phyloP scores from a whole-genome alignment of 2,329 filamentous ascomycete species.

The Thermothelomyces thermophilus region DNA sequence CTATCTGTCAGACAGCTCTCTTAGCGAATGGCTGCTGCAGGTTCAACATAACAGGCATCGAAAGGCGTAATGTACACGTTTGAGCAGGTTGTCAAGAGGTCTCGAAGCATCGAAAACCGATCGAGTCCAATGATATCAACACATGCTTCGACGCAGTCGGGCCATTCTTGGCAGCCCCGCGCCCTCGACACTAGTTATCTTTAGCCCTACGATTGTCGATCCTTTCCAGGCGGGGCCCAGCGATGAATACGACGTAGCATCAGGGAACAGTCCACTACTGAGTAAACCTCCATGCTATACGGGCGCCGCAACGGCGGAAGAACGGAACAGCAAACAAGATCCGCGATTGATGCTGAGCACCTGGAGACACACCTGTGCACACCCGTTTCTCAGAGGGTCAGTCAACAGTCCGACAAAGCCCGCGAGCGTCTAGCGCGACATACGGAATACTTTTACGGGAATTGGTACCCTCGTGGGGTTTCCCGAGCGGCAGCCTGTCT shows the following conservation, averaged over 20 bases:
- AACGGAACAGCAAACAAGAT: background rate
- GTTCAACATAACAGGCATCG: too few species aligned
- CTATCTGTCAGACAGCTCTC: too few species aligned
- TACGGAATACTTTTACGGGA: too few species aligned
- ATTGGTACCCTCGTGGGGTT: background rate
- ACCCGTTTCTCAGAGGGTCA: too few species aligned
- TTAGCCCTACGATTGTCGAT: background rate
- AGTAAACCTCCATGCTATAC: background rate
- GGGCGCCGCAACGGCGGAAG: background rate
- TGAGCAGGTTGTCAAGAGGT: too few species aligned
- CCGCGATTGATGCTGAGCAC: background rate
- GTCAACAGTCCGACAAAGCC: too few species aligned
- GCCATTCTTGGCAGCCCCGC: conserved; percentile 2
- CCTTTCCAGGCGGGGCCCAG: background rate
- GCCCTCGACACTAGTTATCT: background rate
- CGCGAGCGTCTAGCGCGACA: too few species aligned
- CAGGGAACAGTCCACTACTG: too few species aligned
- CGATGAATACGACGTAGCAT: conserved; percentile 1
- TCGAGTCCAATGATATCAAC: background rate
- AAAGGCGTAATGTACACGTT: too few species aligned
- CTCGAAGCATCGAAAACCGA: background rate
- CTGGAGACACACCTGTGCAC: too few species aligned
- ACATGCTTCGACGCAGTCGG: background rate
- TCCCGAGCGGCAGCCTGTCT: background rate
- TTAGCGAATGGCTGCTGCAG: too few species aligned